Base-by-base conservation (phyloP, 257 asterid species). In the Gentiana straminea region DNA sequence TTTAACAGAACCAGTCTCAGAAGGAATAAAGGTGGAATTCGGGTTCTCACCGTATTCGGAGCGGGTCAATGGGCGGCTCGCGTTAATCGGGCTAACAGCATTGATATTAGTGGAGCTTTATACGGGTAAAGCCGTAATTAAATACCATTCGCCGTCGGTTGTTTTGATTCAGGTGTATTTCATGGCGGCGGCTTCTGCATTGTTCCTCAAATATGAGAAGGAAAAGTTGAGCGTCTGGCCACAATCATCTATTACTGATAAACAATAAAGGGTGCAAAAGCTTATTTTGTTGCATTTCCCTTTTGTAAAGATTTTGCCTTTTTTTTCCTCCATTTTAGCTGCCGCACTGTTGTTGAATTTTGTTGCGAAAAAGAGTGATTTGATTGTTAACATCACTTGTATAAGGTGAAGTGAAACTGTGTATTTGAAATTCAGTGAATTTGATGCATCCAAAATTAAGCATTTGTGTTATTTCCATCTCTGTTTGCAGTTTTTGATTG, bases 41-140 rank as follows among this genome's bases (percentile, higher is more conserved):
- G 96, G 98, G 73, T 91, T 91, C 70, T 87, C 88, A 11, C 90
- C 82, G 49, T 91, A 70, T 65, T 81, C 95, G 58, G 97, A 91
- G 64, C 79, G 87, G 73, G 68, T 79, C 59, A 88, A 91, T 24
- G 94, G 98, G 0, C 80, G 96, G 74, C 68, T 83, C 1, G 96
- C 95, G n/a, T 49, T 74, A 15, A 77, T 91, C 9, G 98, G 97
- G 3, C 52, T 91, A 10, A 4, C 86, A n/a, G 95, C 97, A 35
- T 52, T 91, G 86, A 7, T 91, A 5, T 13, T 80, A 70, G 97
- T 91, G 75, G 98, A 91, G 80, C 81, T 87, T 33, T 97, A 95
- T 0, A 87, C 97, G 60, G 97, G 98, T 48, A 68, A 83, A 77
- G 65, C 89, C 0, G 98, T 87, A 62, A 70, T 91, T 4, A 88